These are phyloP conservation scores for Leucocoprinus leucothites DNA, from an alignment of 768 basidiomycete species.

Conservation along the genomic window DNA sequence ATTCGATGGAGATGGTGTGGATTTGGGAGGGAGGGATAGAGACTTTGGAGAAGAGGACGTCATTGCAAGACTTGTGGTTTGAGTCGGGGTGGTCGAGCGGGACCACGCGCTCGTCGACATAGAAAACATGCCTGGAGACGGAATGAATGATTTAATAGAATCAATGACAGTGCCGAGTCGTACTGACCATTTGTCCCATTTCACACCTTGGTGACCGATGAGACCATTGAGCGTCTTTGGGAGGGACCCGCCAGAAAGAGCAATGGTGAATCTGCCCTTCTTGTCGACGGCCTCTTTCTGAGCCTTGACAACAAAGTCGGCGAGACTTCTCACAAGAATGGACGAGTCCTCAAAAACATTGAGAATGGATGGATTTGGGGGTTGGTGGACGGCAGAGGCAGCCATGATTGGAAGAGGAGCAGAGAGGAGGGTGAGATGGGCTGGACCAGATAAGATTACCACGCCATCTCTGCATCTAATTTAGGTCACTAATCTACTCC, in stretches of 20 bases:
- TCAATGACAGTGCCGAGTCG: neutral
- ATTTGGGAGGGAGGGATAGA: constrained; percentile 76
- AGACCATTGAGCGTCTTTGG: constrained; percentile 79
- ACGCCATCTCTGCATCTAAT: constrained; percentile 10
- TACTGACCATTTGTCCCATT: constrained; percentile 92
- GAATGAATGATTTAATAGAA: neutral
- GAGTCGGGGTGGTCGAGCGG: constrained; percentile 92
- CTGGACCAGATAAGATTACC: constrained; percentile 12
- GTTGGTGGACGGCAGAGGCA: constrained; percentile 35
- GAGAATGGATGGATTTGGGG: constrained; percentile 68
- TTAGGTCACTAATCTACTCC: constrained; percentile 7
- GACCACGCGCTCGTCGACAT: constrained; percentile 94
- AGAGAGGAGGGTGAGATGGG: constrained; percentile 7
- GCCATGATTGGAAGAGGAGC: constrained; percentile 24
- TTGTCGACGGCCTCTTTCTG: constrained; percentile 89
- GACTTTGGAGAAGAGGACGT: constrained; percentile 77
- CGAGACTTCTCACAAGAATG: constrained; percentile 63
- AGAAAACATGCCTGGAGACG: constrained; percentile 86
- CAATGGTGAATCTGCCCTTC: constrained; percentile 88
- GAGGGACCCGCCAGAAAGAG: constrained; percentile 90
- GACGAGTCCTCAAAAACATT: constrained; percentile 60
- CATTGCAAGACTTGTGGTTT: constrained; percentile 77
- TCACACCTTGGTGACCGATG: constrained; percentile 57
- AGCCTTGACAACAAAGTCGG: constrained; percentile 78
- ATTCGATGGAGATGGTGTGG: constrained; percentile 71